These are phyloP conservation scores for Cryoendolithus antarcticus DNA, from an alignment of 2,329 filamentous ascomycete genomes.

Conservation along the genomic window DNA sequence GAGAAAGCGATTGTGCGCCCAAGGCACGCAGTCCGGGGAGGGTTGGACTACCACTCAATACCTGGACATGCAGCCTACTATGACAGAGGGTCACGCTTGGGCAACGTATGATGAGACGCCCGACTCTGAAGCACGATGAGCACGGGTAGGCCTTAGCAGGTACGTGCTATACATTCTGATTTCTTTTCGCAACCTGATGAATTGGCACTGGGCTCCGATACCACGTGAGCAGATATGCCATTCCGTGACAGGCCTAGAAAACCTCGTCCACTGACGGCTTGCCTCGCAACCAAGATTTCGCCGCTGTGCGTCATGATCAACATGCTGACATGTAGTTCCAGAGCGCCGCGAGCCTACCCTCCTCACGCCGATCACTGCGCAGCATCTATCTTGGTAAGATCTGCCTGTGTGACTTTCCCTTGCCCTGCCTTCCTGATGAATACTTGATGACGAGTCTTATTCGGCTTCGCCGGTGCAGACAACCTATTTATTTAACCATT, in stretches of 20 bases:
- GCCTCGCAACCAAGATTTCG: too few species aligned
- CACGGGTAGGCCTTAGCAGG: too few species aligned
- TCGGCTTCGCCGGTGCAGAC: conserved; percentile 26
- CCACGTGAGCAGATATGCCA: conserved; percentile 23
- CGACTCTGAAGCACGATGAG: too few species aligned
- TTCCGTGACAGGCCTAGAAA: conserved; percentile 33
- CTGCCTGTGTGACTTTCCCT: conserved; percentile 1
- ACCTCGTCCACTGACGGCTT: conserved; percentile 29
- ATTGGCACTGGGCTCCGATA: conserved; percentile 28
- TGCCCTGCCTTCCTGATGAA: conserved; percentile 18
- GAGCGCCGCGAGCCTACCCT: too few species aligned
- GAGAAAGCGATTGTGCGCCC: conserved; percentile 3
- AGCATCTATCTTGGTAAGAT: too few species aligned
- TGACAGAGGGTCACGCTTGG: too few species aligned
- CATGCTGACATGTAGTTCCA: too few species aligned
- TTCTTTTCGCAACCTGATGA: conserved; percentile 18
- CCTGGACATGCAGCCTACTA: too few species aligned
- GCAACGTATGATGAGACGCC: too few species aligned
- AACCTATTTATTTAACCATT: conserved; percentile 26
- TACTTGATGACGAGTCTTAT: conserved; percentile 30
- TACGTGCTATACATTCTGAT: too few species aligned
- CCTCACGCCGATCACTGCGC: too few species aligned
- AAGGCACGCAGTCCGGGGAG: conserved; percentile 22
- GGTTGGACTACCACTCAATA: conserved; percentile 22
- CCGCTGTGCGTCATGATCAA: too few species aligned